phyloP scores from a whole-genome alignment of 1,139 yeast genomes.

The Taphrina sp. region DNA sequence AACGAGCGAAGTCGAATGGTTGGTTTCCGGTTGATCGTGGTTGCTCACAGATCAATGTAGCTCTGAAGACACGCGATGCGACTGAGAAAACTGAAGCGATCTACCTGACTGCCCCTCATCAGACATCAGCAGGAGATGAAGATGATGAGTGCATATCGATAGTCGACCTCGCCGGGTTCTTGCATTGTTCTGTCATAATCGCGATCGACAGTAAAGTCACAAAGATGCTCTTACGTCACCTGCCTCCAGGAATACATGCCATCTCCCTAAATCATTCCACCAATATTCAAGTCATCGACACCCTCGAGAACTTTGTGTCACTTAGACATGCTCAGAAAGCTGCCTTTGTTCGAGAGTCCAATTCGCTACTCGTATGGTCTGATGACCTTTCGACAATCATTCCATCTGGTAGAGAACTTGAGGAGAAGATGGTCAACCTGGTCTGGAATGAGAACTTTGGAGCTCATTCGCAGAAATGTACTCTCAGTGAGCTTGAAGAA shows the following conservation, averaged over 20 bases:
- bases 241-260: conserved; percentile 10
- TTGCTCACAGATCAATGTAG: neutral
- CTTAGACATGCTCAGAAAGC: conserved; percentile 34
- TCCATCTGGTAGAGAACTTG: conserved; percentile 22
- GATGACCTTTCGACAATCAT: conserved; percentile 31
- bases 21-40: conserved; percentile 23
- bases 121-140: neutral
- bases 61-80: neutral
- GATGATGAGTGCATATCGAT: neutral
- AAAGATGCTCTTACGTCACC: conserved; percentile 7
- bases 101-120: conserved; percentile 10
- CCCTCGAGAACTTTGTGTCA: conserved; percentile 12
- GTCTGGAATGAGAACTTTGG: conserved; percentile 35
- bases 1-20: conserved; percentile 32
- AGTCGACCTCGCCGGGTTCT: conserved; percentile 12
- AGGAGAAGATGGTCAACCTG: conserved; percentile 24
- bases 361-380: conserved; percentile 35
- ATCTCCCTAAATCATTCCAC: conserved; percentile 8
- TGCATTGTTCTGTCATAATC: conserved; percentile 11
- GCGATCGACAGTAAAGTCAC: conserved; percentile 19
- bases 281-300: conserved; percentile 20
- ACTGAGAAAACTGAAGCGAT: neutral
- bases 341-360: conserved; percentile 34
- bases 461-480: no score
- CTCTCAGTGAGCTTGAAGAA: neutral